Percentiles rank a stretch among this genome's conserved stretches.
phyloP scores from a whole-genome alignment of 176 grass and related monocot genomes.

The Oropetium thomaeum region DNA sequence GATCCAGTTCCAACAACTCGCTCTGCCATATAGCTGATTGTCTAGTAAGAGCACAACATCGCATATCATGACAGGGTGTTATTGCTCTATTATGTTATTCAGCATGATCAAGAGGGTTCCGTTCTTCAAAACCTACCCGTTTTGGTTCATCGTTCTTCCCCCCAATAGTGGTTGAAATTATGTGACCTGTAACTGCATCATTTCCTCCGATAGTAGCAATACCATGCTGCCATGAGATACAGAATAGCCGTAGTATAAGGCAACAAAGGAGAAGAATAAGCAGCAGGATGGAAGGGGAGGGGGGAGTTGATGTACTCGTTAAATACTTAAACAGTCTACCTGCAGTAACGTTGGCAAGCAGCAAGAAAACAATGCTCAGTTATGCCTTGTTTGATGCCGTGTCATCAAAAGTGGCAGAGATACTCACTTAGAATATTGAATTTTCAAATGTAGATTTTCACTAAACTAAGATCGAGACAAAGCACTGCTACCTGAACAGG shows the following conservation, averaged over 20 bases:
- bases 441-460: too few relatives aligned
- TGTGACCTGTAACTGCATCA: constrained; percentile 63
- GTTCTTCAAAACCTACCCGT: constrained; percentile 36
- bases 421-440: too few relatives aligned
- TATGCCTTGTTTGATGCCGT: too few relatives aligned
- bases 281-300: not conserved
- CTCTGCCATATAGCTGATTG: constrained; percentile 82
- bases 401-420: too few relatives aligned
- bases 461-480: too few relatives aligned
- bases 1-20: constrained; percentile 71
- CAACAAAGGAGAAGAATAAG: not conserved
- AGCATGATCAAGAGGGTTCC: not conserved
- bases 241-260: not conserved
- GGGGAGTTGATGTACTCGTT: not conserved
- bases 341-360: not conserved
- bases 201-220: constrained; percentile 41
- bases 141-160: constrained; percentile 73
- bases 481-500: too few relatives aligned
- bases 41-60: constrained; percentile 31
- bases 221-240: constrained; percentile 34
- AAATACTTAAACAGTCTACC: not conserved
- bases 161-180: constrained; percentile 74
- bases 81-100: not conserved
- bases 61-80: constrained; percentile 15
- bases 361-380: not conserved